Evolutionary conservation across 1,139 yeast genomes (phyloP).

Genomic region (Blastobotrys illinoisensis): DNA sequence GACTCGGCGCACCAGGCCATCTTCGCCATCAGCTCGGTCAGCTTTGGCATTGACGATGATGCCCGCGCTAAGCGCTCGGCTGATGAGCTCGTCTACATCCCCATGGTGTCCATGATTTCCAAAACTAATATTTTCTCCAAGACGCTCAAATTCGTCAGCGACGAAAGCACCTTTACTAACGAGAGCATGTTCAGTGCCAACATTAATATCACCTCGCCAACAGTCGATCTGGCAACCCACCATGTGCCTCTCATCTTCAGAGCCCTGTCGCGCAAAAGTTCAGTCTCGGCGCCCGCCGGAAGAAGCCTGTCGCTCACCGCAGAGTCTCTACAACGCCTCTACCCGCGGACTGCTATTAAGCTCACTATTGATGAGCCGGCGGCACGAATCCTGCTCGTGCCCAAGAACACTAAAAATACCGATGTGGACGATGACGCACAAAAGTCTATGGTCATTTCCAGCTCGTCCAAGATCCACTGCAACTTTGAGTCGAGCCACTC

Average conservation of each 20-base stretch:
- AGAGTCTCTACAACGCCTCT: slow-evolving; percentile 23
- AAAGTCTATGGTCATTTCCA: slow-evolving; percentile 27
- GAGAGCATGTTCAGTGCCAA: slow-evolving; percentile 30
- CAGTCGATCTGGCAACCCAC: slow-evolving; percentile 33
- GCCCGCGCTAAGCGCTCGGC: slow-evolving; percentile 17
- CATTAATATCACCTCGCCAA: slow-evolving; percentile 35
- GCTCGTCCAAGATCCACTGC: slow-evolving; percentile 29
- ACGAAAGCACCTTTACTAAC: slow-evolving; percentile 23
- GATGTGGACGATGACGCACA: slow-evolving; percentile 3
- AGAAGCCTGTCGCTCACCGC: slow-evolving; percentile 6
- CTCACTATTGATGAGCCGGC: slow-evolving; percentile 37
- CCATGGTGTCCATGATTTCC: slow-evolving; percentile 34
- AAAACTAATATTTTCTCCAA: slow-evolving; percentile 35
- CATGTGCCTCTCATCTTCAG: slow-evolving; percentile 29
- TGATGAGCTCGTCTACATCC: slow-evolving; percentile 37
- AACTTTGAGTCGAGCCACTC: slow-evolving; percentile 31
- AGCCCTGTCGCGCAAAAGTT: slow-evolving; percentile 10
- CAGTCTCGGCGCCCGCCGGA: neutral
- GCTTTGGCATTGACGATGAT: slow-evolving; percentile 29
- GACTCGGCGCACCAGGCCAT: slow-evolving; percentile 40
- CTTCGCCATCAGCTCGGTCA: slow-evolving; percentile 34
- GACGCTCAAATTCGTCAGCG: slow-evolving; percentile 30
- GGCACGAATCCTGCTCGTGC: slow-evolving; percentile 28
- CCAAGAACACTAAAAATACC: slow-evolving; percentile 11
- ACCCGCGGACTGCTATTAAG: slow-evolving; percentile 33